These are phyloP conservation scores for Russula sp. DNA, from an alignment of 768 basidiomycete species.

Conservation along the genomic window DNA sequence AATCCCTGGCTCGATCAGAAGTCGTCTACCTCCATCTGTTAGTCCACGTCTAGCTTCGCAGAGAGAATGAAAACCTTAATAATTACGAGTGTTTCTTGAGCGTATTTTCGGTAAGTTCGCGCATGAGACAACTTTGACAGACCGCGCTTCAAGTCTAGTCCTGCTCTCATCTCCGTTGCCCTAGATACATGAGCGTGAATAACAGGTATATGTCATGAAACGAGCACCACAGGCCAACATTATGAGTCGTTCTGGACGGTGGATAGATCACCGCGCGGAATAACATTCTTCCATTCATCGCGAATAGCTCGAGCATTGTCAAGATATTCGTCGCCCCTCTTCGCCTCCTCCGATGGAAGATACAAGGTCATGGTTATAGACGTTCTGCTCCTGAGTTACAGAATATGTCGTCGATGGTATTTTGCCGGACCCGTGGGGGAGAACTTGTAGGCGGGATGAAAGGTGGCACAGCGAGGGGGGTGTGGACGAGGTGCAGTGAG, in stretches of 20 bases:
- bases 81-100: conserved; percentile 7
- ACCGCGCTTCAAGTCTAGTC: conserved; percentile 13
- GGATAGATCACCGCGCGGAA: conserved; percentile 12
- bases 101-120: conserved; percentile 10
- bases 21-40: conserved; percentile 8
- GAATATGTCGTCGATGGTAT: background rate
- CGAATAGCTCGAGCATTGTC: conserved; percentile 19
- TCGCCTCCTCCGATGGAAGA: conserved; percentile 12
- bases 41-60: background rate
- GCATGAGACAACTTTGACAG: conserved; percentile 15
- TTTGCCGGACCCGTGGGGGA: background rate
- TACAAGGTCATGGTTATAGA: conserved; percentile 4
- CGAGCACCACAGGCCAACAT: conserved; percentile 1
- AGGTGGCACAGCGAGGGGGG: background rate
- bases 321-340: conserved; percentile 21
- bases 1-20: conserved; percentile 19
- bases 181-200: conserved; percentile 4
- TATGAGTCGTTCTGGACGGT: conserved; percentile 14
- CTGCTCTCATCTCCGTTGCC: conserved; percentile 19
- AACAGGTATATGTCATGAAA: background rate
- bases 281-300: conserved; percentile 13
- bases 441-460: background rate
- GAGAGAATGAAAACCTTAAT: conserved; percentile 14
- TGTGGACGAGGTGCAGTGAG: background rate
- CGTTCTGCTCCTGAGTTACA: background rate